Conservation (phyloP, 177 flowering plant species). For the Vitis hybrid region DNA sequence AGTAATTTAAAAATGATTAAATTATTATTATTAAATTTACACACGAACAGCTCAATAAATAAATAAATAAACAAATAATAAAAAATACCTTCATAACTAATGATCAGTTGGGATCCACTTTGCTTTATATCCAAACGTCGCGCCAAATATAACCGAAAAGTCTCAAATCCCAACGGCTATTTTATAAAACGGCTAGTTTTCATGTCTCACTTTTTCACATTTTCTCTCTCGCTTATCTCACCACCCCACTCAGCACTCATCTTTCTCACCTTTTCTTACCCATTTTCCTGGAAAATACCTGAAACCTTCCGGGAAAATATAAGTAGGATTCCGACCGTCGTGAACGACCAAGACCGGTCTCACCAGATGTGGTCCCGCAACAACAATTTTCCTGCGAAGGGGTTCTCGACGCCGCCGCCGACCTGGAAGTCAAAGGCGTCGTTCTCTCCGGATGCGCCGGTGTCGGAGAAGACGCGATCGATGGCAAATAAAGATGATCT, state of each 20-base stretch:
- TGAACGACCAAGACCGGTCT: background rate
- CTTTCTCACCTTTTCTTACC: conserved; percentile 1
- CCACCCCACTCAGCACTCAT: conserved; percentile 2
- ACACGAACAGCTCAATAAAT: too few species aligned
- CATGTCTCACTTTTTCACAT: background rate
- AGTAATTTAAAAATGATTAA: too few species aligned
- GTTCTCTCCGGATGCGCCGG: conserved; percentile 15
- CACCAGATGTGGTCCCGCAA: conserved; percentile 29
- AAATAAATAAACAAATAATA: too few species aligned
- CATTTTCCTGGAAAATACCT: background rate
- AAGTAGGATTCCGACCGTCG: background rate
- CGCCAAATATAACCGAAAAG: too few species aligned
- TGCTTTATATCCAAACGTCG: too few species aligned
- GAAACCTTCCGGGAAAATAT: background rate
- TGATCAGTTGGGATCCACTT: too few species aligned
- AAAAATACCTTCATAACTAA: too few species aligned
- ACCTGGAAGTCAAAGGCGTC: conserved; percentile 15
- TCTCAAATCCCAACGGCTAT: conserved; percentile 23
- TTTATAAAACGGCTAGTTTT: conserved; percentile 26
- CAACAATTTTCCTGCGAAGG: conserved; percentile 25
- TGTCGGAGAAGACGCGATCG: conserved; percentile 34
- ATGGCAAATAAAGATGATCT: conserved; percentile 29
- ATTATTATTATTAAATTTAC: too few species aligned
- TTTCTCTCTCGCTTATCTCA: background rate
- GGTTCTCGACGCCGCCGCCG: conserved; percentile 47